These are phyloP conservation scores for Ceriops tagal DNA, from an alignment of 345 rosid species.

Conservation along the genomic window DNA sequence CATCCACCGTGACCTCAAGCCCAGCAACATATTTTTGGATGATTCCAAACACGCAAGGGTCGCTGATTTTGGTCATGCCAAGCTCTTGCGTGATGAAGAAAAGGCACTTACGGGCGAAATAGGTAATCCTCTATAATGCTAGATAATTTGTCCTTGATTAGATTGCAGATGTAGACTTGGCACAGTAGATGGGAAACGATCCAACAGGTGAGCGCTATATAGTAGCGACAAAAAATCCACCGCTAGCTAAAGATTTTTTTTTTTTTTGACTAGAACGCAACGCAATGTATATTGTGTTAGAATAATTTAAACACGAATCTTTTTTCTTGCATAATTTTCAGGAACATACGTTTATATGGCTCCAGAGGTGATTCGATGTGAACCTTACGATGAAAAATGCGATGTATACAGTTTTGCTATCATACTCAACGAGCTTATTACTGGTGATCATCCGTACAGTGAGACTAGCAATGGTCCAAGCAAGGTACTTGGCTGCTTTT, in stretches of 20 bases:
- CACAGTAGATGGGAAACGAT: too few relatives aligned
- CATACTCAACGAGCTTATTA: conserved; percentile 50
- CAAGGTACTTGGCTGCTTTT: conserved; percentile 23
- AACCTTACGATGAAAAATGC: conserved; percentile 57
- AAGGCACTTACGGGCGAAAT: conserved; percentile 62
- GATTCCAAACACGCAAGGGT: conserved; percentile 44
- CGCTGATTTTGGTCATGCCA: conserved; percentile 67
- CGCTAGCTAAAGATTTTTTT: too few relatives aligned
- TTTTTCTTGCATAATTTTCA: not conserved
- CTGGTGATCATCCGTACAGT: conserved; percentile 44
- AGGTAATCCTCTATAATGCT: conserved; percentile 19
- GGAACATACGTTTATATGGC: conserved; percentile 68
- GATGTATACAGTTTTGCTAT: conserved; percentile 55
- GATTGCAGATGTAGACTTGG: too few relatives aligned
- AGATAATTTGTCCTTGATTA: too few relatives aligned
- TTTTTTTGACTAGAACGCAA: not conserved
- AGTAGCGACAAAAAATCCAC: too few relatives aligned
- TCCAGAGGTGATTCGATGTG: conserved; percentile 54
- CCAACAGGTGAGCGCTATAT: too few relatives aligned
- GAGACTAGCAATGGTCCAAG: conserved; percentile 40
- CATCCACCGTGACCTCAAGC: conserved; percentile 65
- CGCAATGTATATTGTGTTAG: not conserved
- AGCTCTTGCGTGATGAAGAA: conserved; percentile 41
- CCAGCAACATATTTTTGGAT: conserved; percentile 57
- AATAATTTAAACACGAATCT: too few relatives aligned